Conservation (phyloP, 768 basidiomycete genomes). For the Rubroboletus pulcherrimus region DNA sequence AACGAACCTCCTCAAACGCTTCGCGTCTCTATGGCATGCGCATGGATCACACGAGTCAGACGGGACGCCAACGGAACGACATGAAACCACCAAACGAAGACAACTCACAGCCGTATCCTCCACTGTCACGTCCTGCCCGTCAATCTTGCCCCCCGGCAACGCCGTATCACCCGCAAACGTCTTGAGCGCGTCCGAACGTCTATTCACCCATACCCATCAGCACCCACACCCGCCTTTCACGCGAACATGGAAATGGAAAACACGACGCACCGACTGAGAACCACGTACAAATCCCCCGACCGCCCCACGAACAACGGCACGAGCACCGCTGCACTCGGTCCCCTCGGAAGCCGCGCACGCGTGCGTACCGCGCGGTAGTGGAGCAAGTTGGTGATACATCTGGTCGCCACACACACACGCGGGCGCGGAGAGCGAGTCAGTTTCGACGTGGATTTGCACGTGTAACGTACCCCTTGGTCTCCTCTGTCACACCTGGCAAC, state of each 20-base stretch:
- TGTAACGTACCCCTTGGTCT: slow-evolving; percentile 21
- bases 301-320: slow-evolving; percentile 85
- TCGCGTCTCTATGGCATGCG: slow-evolving; percentile 60
- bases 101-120: slow-evolving; percentile 74
- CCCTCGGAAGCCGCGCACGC: slow-evolving; percentile 47
- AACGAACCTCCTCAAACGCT: slow-evolving; percentile 81
- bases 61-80: neutral
- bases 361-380: slow-evolving; percentile 23
- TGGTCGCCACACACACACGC: neutral
- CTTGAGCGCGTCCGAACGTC: slow-evolving; percentile 68
- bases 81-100: neutral
- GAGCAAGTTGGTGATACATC: slow-evolving; percentile 28
- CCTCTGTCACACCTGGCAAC: slow-evolving; percentile 13
- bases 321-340: slow-evolving; percentile 68
- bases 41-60: neutral
- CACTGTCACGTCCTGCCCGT: slow-evolving; percentile 58
- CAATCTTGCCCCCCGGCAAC: slow-evolving; percentile 81
- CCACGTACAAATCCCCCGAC: slow-evolving; percentile 77
- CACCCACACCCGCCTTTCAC: neutral
- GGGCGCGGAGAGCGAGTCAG: neutral
- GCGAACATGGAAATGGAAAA: neutral
- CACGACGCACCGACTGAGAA: slow-evolving; percentile 68
- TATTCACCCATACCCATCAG: slow-evolving; percentile 24
- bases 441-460: neutral
- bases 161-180: slow-evolving; percentile 88